These are phyloP conservation scores for Buxus sempervirens DNA, from an alignment of 164 flowering plant species.

Conservation along the genomic window DNA sequence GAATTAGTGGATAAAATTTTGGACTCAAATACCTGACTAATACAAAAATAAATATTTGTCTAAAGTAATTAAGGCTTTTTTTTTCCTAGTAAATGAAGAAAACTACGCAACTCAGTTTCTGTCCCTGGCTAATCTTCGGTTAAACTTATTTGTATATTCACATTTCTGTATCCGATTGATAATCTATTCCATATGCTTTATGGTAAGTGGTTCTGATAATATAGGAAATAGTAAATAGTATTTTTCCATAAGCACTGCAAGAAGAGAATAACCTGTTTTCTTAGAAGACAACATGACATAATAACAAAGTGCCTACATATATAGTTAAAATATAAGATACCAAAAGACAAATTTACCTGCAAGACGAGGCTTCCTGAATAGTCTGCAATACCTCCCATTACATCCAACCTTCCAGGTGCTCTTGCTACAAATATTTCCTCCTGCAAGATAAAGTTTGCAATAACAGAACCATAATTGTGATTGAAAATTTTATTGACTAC, in stretches of 20 bases:
- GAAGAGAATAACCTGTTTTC: neutral
- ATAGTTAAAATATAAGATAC: neutral
- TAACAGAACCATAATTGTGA: neutral
- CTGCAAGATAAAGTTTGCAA: slow-evolving; percentile 36
- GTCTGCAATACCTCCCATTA: slow-evolving; percentile 99
- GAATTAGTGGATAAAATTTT: no score
- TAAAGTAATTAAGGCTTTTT: no score
- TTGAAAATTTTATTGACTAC: neutral
- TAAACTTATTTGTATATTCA: no score
- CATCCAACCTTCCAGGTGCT: slow-evolving; percentile 99
- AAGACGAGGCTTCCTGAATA: slow-evolving; percentile 97
- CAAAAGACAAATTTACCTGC: slow-evolving; percentile 53
- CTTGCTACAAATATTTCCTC: slow-evolving; percentile 87
- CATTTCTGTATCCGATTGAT: no score
- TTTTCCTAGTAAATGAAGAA: no score
- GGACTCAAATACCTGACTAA: no score
- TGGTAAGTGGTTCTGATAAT: no score
- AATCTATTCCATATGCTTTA: no score
- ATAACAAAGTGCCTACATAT: neutral
- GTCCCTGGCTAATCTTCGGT: no score
- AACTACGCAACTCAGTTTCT: no score
- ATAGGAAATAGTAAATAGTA: neutral
- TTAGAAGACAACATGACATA: neutral
- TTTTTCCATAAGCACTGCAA: neutral
- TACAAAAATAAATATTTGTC: no score